Evolutionary conservation across 768 basidiomycete species (phyloP).

Genomic region (Omphalotus guepiniiformis): DNA sequence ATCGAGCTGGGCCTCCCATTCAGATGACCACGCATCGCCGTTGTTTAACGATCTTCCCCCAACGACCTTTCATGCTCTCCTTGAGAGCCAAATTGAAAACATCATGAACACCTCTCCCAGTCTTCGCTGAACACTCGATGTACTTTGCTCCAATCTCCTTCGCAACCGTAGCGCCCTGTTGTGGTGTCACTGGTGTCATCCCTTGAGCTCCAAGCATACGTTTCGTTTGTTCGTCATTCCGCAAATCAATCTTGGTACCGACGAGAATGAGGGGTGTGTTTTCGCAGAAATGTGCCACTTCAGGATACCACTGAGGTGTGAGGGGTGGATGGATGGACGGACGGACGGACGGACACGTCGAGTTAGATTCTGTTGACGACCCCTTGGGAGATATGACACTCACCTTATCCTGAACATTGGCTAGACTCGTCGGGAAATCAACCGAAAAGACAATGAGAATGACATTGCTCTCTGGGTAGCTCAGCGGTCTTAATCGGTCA

Average conservation of each 20-base stretch:
- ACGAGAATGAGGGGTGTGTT: constrained; percentile 88
- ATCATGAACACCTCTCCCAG: constrained; percentile 84
- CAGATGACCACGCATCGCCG: constrained; percentile 67
- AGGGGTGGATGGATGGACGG: constrained; percentile 10
- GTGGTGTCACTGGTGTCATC: constrained; percentile 70
- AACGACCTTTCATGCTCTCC: constrained; percentile 81
- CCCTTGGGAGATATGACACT: constrained; percentile 15
- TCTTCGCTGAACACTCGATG: constrained; percentile 91
- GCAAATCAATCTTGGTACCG: constrained; percentile 90
- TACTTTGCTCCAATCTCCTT: constrained; percentile 93
- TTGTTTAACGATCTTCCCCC: constrained; percentile 68
- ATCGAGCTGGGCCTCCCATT: no score
- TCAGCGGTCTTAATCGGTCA: constrained; percentile 80
- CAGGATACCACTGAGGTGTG: constrained; percentile 75
- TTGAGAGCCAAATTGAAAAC: constrained; percentile 87
- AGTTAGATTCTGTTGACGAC: neutral
- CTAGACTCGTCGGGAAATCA: constrained; percentile 88
- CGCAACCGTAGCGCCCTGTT: constrained; percentile 82
- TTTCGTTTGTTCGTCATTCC: constrained; percentile 79
- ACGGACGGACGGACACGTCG: neutral
- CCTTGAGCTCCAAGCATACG: constrained; percentile 90
- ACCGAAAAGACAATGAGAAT: constrained; percentile 93
- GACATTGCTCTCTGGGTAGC: constrained; percentile 86
- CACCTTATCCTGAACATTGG: constrained; percentile 88
- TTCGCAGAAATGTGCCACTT: constrained; percentile 91